Base-by-base conservation (phyloP, 2,329 filamentous ascomycete species). In the Ceratocystis alfenasii region DNA sequence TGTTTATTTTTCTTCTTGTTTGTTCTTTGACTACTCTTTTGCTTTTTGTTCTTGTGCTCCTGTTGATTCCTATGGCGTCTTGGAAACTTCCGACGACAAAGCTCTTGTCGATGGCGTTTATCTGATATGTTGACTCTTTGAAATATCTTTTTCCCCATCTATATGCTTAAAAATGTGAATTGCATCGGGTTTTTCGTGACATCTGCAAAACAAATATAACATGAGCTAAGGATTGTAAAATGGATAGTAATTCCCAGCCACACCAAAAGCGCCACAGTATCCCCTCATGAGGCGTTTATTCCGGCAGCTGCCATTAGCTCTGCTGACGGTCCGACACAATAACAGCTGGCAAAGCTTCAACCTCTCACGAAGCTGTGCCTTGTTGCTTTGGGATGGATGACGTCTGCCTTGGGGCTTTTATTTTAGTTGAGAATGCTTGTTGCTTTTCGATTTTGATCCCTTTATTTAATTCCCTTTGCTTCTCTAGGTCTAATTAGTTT, bases 281-380 rank as follows among this genome's bases (percentile, higher is more conserved):
- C 53, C 30, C 17, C 53, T 8, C 59, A 5, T 45, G 48, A 50
- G 48, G 48, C 48, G 33, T 25, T 22, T n/a, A 2, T 5, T 10
- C 36, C 2, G 60, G 10, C 60, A 62, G 60, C 60, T 64, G 63
- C 12, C 63, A n/a, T 1, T n/a, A 44, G 48, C 48, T 57, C 12
- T 44, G 20, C 17, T 59, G 28, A 8, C 55, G 55, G 55, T 1
- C 55, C 55, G 63, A 12, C 20, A 28, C n/a, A 44, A 28, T 46
- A n/a, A 53, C 48, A 53, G 48, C 48, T 53, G 20, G 48, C 48
- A 53, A 25, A 28, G 60, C 60, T 45, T 62, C 36, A 41, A 41
- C 36, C 36, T 41, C 36, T 41, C 36, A 41, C 10, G 36, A 41
- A 41, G 36, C 36, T 48, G 7, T 61, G 12, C 10, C 22, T 17